Evolutionary conservation across 371 early-diverging fungal species (phyloP).

Genomic region (Funneliformis caledonium): DNA sequence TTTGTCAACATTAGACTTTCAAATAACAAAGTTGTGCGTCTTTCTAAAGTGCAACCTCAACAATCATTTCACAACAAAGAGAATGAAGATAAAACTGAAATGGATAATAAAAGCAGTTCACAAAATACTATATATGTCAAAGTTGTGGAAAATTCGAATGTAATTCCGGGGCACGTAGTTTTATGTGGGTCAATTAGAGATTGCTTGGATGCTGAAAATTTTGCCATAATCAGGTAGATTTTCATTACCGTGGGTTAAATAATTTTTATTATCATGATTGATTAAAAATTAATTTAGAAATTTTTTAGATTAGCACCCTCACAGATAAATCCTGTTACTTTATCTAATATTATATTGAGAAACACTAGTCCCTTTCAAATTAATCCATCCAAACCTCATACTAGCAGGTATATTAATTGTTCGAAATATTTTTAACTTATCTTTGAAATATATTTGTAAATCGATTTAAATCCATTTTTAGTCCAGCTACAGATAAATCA

Average conservation of each 20-base stretch:
- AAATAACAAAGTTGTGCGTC: slow-evolving; percentile 39
- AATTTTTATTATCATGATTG: not conserved
- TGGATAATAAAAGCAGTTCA: slow-evolving; percentile 43
- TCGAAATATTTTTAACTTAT: not conserved
- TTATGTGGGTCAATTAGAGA: slow-evolving; percentile 50
- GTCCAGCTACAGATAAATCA: not conserved
- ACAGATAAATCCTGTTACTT: not conserved
- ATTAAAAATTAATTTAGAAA: not conserved
- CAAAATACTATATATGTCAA: slow-evolving; percentile 48
- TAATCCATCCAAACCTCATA: slow-evolving; percentile 41
- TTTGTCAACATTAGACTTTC: slow-evolving; percentile 45
- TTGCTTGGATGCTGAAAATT: slow-evolving; percentile 54
- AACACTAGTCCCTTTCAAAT: slow-evolving; percentile 11
- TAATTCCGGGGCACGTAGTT: slow-evolving; percentile 59
- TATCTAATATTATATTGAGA: slow-evolving; percentile 14
- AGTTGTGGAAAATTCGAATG: slow-evolving; percentile 45
- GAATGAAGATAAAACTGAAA: slow-evolving; percentile 46
- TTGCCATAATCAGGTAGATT: slow-evolving; percentile 55
- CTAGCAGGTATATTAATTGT: not conserved
- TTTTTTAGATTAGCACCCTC: slow-evolving; percentile 1
- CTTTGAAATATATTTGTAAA: not conserved
- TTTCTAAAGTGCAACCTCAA: slow-evolving; percentile 47
- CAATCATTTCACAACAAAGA: slow-evolving; percentile 42
- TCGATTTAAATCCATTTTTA: not conserved
- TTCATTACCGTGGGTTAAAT: not conserved